phyloP scores from a whole-genome alignment of 805 yeast species.

The Saccharomycopsis lassenensis region DNA sequence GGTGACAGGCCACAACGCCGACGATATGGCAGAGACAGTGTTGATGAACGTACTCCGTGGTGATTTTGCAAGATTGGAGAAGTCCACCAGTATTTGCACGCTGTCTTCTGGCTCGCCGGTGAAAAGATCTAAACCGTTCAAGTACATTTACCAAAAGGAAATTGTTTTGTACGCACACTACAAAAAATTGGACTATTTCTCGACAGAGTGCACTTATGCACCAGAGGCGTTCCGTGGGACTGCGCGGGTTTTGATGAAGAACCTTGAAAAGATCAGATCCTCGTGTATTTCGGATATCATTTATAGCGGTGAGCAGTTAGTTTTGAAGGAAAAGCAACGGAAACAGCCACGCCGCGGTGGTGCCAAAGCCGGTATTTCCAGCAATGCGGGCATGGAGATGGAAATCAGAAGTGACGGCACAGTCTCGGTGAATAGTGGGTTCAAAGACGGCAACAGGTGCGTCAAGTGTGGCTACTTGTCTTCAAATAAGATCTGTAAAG shows the following conservation, averaged over 20 bases:
- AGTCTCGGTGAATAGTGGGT: constrained; percentile 32
- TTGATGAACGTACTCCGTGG: constrained; percentile 91
- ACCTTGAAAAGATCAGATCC: constrained; percentile 82
- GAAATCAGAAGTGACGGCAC: constrained; percentile 55
- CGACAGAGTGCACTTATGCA: constrained; percentile 96
- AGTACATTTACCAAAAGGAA: constrained; percentile 93
- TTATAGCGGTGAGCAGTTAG: constrained; percentile 83
- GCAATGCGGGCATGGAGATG: constrained; percentile 28
- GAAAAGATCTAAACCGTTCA: constrained; percentile 90
- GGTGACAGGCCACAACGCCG: constrained; percentile 98
- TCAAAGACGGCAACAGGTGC: constrained; percentile 64
- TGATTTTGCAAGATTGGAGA: constrained; percentile 87
- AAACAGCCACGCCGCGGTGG: constrained; percentile 26
- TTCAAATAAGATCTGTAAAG: constrained; percentile 82
- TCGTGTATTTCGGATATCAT: constrained; percentile 90
- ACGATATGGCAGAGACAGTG: constrained; percentile 98
- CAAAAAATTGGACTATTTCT: constrained; percentile 87
- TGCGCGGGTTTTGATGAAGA: constrained; percentile 84
- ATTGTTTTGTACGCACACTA: constrained; percentile 96
- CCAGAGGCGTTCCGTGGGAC: constrained; percentile 99
- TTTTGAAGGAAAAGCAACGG: constrained; percentile 42
- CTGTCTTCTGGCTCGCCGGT: constrained; percentile 74
- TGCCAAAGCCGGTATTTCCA: constrained; percentile 22
- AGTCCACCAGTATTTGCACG: constrained; percentile 79
- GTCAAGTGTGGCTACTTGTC: constrained; percentile 88